These are phyloP conservation scores for Fusarium sp. DNA, from an alignment of 2,329 filamentous ascomycete genomes.

Conservation along the genomic window DNA sequence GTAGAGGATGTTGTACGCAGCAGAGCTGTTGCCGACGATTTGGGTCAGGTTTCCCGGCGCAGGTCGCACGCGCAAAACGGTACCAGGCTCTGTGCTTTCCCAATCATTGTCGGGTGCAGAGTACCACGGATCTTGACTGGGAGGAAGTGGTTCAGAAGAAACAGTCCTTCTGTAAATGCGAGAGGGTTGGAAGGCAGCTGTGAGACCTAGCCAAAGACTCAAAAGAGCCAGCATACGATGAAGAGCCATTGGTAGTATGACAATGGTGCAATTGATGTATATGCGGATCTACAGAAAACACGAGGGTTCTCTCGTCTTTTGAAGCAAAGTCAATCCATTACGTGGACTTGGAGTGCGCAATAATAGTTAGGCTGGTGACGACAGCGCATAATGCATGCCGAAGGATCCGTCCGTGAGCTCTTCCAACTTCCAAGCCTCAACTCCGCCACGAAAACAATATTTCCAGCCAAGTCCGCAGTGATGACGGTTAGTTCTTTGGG, in stretches of 20 bases:
- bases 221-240: slow-evolving; percentile 25
- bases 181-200: neutral
- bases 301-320: neutral
- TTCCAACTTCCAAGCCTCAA: slow-evolving; percentile 4
- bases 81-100: slow-evolving; percentile 39
- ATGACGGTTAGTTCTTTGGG: too few relatives aligned
- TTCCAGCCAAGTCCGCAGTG: neutral
- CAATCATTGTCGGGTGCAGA: slow-evolving; percentile 36
- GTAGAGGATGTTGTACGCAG: slow-evolving; percentile 44
- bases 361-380: slow-evolving; percentile 7
- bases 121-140: slow-evolving; percentile 47
- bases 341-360: neutral
- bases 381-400: slow-evolving; percentile 10
- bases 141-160: slow-evolving; percentile 28
- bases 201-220: slow-evolving; percentile 38
- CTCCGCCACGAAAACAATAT: neutral
- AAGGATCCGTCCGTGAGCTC: slow-evolving; percentile 9
- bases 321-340: neutral
- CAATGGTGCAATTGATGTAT: neutral
- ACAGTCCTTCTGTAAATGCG: slow-evolving; percentile 18
- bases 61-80: slow-evolving; percentile 42
- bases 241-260: slow-evolving; percentile 26
- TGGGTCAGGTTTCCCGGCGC: slow-evolving; percentile 44
- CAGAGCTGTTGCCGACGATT: slow-evolving; percentile 38
- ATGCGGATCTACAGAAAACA: neutral